Conservation (phyloP, 164 flowering plant species). For the Amborella trichopoda region DNA sequence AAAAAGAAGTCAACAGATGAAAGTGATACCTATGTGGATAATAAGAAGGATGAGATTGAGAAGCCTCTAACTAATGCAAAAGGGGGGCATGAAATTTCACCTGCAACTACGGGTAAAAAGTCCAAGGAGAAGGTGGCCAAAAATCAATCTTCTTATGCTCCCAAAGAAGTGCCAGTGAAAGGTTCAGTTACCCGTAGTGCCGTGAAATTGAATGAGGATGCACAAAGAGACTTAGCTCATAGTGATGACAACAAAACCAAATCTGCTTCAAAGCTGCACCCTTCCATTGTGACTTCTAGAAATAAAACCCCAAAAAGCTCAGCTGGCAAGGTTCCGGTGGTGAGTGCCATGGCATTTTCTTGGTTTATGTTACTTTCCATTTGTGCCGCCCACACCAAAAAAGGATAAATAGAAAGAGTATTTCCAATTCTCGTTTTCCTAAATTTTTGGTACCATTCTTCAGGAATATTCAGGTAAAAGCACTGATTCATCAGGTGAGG, state of each 20-base stretch:
- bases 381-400: neutral
- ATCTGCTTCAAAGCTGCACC: constrained; percentile 26
- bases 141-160: constrained; percentile 31
- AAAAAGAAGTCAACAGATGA: constrained; percentile 56
- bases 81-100: constrained; percentile 20
- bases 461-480: constrained; percentile 42
- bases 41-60: constrained; percentile 66
- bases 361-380: neutral
- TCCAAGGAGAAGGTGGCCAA: constrained; percentile 35
- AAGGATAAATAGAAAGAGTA: too few relatives aligned
- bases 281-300: constrained; percentile 35
- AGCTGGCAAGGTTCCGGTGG: constrained; percentile 32
- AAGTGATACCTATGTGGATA: constrained; percentile 45
- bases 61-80: constrained; percentile 21
- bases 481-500: constrained; percentile 62
- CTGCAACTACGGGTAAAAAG: constrained; percentile 29
- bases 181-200: constrained; percentile 26
- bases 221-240: constrained; percentile 22
- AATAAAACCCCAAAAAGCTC: constrained; percentile 34
- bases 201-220: constrained; percentile 27
- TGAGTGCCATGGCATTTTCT: constrained; percentile 17
- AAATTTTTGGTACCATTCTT: neutral
- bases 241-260: constrained; percentile 42
- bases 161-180: constrained; percentile 39
- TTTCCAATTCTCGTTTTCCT: neutral